phyloP scores from a whole-genome alignment of 441 rosid genomes.

The Gossypium davidsonii region DNA sequence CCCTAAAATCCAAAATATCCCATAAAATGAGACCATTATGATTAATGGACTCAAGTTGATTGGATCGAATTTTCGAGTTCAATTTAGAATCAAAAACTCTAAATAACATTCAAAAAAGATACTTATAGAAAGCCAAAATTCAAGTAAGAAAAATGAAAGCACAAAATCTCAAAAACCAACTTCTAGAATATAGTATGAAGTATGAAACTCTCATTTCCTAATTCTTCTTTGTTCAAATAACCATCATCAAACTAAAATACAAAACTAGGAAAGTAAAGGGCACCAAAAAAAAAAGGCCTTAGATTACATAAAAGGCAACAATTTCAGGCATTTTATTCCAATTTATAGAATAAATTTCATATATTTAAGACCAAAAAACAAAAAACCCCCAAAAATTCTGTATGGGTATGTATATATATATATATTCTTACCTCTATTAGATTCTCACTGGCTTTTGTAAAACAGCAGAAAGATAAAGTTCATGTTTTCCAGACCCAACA shows the following conservation, averaged over 20 bases:
- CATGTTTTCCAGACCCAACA: conserved; percentile 39
- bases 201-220: conserved; percentile 15
- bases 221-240: conserved; percentile 10
- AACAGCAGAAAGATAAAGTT: conserved; percentile 77
- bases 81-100: not conserved
- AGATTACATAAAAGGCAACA: conserved; percentile 23
- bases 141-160: not conserved
- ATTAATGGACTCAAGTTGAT: too few species aligned
- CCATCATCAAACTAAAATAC: conserved; percentile 18
- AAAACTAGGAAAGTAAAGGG: not conserved
- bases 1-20: too few species aligned
- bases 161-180: not conserved
- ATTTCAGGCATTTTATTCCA: conserved; percentile 24
- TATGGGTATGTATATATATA: conserved; percentile 5
- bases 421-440: conserved; percentile 20
- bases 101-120: not conserved
- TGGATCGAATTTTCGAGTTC: too few species aligned
- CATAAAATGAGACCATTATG: too few species aligned
- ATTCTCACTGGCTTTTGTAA: conserved; percentile 81
- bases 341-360: conserved; percentile 15
- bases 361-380: conserved; percentile 16
- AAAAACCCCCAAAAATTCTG: conserved; percentile 3
- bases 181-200: conserved; percentile 8
- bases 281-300: not conserved
- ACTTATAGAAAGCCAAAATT: not conserved